These are phyloP conservation scores for Globisporangium cylindrosporum DNA, from an alignment of 352 stramenopile genomes.

Conservation along the genomic window DNA sequence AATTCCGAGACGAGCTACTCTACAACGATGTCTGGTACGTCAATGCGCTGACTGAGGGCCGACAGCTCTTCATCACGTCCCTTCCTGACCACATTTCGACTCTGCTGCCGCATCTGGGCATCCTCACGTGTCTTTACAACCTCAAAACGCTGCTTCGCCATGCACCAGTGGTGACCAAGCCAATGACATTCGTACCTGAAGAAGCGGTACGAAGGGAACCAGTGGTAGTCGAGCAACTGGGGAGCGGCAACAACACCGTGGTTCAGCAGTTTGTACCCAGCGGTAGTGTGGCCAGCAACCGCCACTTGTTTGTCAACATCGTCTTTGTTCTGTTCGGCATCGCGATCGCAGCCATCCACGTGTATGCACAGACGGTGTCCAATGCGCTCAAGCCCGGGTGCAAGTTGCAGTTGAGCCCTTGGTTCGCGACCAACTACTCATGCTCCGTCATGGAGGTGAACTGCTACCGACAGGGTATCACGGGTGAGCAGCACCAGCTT, in stretches of 20 bases:
- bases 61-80: conserved; percentile 31
- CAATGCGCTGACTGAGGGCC: not conserved
- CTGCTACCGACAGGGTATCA: conserved; percentile 6
- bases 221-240: not conserved
- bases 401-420: conserved; percentile 1
- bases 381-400: not conserved
- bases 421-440: conserved; percentile 11
- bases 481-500: not conserved
- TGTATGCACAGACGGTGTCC: not conserved
- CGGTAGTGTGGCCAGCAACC: not conserved
- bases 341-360: not conserved
- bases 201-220: not conserved
- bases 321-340: not conserved
- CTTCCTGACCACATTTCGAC: conserved; percentile 53
- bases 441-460: conserved; percentile 18
- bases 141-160: not conserved
- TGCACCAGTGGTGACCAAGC: not conserved
- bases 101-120: not conserved
- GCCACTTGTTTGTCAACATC: not conserved
- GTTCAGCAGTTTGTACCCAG: not conserved
- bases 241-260: too few species aligned
- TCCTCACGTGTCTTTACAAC: conserved; percentile 1
- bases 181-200: not conserved
- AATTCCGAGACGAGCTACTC: not conserved
- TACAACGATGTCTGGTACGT: conserved; percentile 14